Evolutionary conservation across 2,329 filamentous ascomycete species (phyloP).

Genomic region (Hawksworthiomyces lignivorus): DNA sequence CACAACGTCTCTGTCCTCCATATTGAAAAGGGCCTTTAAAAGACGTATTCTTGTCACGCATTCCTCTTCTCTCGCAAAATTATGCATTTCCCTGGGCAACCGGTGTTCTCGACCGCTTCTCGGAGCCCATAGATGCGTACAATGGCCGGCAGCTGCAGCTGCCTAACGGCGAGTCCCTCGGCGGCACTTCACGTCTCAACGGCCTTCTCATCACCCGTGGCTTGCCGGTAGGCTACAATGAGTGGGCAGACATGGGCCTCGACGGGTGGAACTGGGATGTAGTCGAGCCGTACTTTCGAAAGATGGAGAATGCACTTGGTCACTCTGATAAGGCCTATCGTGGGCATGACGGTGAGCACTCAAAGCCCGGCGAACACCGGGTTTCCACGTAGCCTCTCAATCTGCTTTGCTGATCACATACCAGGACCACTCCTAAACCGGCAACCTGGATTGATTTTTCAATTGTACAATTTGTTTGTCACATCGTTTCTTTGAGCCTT

Average conservation of each 20-base stretch:
- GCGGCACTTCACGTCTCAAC: slow-evolving; percentile 26
- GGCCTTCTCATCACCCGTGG: slow-evolving; percentile 25
- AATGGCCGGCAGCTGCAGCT: slow-evolving; percentile 14
- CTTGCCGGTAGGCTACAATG: slow-evolving; percentile 20
- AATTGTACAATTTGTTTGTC: no score
- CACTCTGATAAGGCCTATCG: slow-evolving; percentile 14
- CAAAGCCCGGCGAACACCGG: no score
- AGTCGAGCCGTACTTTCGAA: slow-evolving; percentile 26
- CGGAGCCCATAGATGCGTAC: slow-evolving; percentile 20
- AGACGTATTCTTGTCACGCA: slow-evolving; percentile 22
- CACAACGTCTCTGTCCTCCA: slow-evolving; percentile 29
- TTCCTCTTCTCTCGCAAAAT: slow-evolving; percentile 25
- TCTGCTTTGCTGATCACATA: no score
- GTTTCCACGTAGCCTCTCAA: no score
- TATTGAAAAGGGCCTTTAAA: slow-evolving; percentile 26
- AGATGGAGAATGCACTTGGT: slow-evolving; percentile 20
- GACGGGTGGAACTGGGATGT: slow-evolving; percentile 26
- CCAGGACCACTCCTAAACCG: no score
- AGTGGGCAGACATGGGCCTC: slow-evolving; percentile 24
- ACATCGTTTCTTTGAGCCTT: no score
- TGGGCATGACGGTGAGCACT: slow-evolving; percentile 19
- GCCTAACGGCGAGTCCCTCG: slow-evolving; percentile 23
- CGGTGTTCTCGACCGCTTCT: slow-evolving; percentile 18
- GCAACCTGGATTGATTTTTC: no score
- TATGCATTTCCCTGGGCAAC: slow-evolving; percentile 17